Conservation (phyloP, 75 land plant species). For the Ceratopteris richardii region DNA sequence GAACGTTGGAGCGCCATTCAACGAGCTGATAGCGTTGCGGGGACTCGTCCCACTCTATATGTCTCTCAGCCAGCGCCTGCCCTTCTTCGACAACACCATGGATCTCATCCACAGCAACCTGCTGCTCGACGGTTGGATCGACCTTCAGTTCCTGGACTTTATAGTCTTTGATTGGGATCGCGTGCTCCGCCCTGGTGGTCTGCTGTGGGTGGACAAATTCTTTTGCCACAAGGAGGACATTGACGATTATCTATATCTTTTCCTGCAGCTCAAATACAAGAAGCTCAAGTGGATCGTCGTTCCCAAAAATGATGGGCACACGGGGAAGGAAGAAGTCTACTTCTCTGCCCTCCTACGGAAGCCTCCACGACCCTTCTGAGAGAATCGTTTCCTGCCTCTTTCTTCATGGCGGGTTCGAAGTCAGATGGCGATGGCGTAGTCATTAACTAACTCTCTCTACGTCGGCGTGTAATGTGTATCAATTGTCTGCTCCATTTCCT, state of each 20-base stretch:
- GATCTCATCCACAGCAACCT: constrained; percentile 72
- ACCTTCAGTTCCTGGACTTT: constrained; percentile 64
- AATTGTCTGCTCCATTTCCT: too few relatives aligned
- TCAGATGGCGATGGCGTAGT: too few relatives aligned
- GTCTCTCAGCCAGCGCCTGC: constrained; percentile 61
- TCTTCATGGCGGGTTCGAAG: too few relatives aligned
- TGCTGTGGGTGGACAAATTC: constrained; percentile 83
- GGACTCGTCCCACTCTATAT: constrained; percentile 65
- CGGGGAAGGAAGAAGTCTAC: constrained; percentile 41
- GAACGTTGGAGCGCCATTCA: constrained; percentile 86
- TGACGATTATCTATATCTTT: constrained; percentile 86
- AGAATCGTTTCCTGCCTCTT: too few relatives aligned
- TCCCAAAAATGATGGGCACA: constrained; percentile 44
- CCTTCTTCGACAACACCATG: constrained; percentile 87
- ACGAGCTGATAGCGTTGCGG: constrained; percentile 73
- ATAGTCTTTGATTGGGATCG: constrained; percentile 87
- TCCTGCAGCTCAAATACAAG: constrained; percentile 84
- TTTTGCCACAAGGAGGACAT: constrained; percentile 63
- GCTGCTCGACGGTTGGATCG: constrained; percentile 84
- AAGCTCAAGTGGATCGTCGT: constrained; percentile 73
- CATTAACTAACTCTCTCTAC: too few relatives aligned
- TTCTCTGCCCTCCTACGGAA: constrained; percentile 72
- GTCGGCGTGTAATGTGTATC: too few relatives aligned
- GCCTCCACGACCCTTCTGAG: constrained; percentile 29
- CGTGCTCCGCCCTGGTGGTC: constrained; percentile 73